Evolutionary conservation across 192 early-diverging fungal genomes (phyloP), one percentile per base, ranked within the genome.

Genomic region (Chytriomyces hyalinus): DNA sequence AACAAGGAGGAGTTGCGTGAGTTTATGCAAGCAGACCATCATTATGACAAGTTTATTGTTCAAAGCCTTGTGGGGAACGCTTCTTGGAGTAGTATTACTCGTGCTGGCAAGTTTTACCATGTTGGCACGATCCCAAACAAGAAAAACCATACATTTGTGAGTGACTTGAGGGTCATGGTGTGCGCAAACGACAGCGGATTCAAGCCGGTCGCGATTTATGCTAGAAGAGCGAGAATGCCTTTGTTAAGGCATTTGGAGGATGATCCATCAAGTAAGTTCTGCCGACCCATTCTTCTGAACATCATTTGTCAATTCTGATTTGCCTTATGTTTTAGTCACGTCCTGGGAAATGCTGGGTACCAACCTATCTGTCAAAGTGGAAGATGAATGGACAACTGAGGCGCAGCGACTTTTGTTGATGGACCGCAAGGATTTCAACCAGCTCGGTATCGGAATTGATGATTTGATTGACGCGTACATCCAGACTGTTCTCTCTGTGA

Each of bases 261-360:
- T 53, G 82, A 90, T 60, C 84, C 85, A 6, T 26, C 77, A 76
- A 83, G 89, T 90, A 81, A 80, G 74, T 74, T 46, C 13, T 11
- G 0, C 24, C 9, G 11, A 11, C 63, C 0, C 28, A 11, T 13
- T 26, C 63, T 24, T 94, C 28, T 85, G 90, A 22, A 93, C 24
- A 24, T 13, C n/a, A 26, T 26, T 26, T 26, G 24, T 26, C 51
- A 10, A 57, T 10, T 26, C 24, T 26, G 24, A 26, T 26, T 0
- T 0, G 24, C 44, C 49, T 36, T 20, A 72, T 91, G 24, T 26
- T 26, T 82, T 75, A 90, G 89, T 78, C 3, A 86, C 89, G 10
- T 92, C 94, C 28, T 95, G 94, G 94, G 92, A 94, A 69, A 95
- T 95, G 94, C 87, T 95, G 9, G 94, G 93, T 20, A 95, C 93